Conservation (phyloP, 768 basidiomycete genomes). For the Botryobasidium botryosum region DNA sequence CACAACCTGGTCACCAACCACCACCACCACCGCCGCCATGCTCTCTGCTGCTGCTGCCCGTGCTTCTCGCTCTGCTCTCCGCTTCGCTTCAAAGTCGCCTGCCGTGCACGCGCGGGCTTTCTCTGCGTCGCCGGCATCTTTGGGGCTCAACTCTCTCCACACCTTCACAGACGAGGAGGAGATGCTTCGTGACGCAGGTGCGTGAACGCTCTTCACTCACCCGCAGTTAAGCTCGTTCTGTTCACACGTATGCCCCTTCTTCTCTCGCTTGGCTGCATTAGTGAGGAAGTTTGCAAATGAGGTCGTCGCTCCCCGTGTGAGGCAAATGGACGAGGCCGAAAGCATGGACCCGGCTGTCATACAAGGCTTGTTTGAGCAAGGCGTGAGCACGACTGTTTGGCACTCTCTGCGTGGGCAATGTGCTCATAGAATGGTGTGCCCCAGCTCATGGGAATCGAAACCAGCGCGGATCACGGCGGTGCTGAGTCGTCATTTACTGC, state of each 20-base stretch:
- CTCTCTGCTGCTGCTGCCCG: too few species aligned
- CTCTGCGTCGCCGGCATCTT: conserved; percentile 4
- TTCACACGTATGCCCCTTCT: too few species aligned
- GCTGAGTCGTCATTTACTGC: conserved; percentile 84
- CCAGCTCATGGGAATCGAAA: conserved; percentile 97
- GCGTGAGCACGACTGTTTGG: conserved; percentile 34
- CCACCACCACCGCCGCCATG: too few species aligned
- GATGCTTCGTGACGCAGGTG: conserved; percentile 84
- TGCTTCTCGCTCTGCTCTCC: too few species aligned
- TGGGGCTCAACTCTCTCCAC: conserved; percentile 36
- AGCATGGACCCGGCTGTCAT: conserved; percentile 80
- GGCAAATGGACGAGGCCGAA: conserved; percentile 97
- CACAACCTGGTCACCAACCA: too few species aligned
- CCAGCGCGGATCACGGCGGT: conserved; percentile 64
- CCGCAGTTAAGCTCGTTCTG: too few species aligned
- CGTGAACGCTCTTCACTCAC: conserved; percentile 17
- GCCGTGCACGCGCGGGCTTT: too few species aligned
- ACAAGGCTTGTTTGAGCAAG: conserved; percentile 83
- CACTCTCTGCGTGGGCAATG: not conserved
- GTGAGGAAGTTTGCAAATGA: conserved; percentile 82
- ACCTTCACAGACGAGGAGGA: conserved; percentile 87
- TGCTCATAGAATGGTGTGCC: not conserved
- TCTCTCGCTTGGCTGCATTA: too few species aligned
- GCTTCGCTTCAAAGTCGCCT: too few species aligned
- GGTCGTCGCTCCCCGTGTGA: conserved; percentile 76